Evolutionary conservation across 768 basidiomycete genomes (phyloP).

Genomic region (Mycena epipterygia): DNA sequence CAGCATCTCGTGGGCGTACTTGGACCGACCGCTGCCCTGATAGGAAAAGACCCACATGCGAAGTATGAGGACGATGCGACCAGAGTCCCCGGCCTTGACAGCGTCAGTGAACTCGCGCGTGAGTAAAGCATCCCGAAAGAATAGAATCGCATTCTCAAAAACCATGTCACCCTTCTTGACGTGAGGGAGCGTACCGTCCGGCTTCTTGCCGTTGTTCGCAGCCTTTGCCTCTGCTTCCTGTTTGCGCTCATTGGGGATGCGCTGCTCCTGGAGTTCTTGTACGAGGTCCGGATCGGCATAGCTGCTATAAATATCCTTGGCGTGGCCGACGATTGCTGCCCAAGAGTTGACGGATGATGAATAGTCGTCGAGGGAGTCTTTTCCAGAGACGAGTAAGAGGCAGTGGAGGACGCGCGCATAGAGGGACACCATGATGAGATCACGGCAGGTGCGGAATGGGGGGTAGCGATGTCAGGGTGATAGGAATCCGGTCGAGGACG

Average conservation of each 20-base stretch:
- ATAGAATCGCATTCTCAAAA: conserved; percentile 44
- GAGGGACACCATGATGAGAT: conserved; percentile 46
- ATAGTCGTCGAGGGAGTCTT: conserved; percentile 24
- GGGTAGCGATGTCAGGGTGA: conserved; percentile 43
- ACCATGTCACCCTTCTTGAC: conserved; percentile 37
- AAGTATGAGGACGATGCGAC: conserved; percentile 40
- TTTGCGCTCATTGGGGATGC: conserved; percentile 14
- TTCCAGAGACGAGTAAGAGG: conserved; percentile 37
- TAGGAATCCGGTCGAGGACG: conserved; percentile 40
- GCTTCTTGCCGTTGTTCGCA: background rate
- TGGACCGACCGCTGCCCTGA: conserved; percentile 43
- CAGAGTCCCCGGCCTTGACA: conserved; percentile 47
- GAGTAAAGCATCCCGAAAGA: conserved; percentile 43
- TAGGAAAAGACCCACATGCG: conserved; percentile 39
- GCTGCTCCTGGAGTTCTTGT: conserved; percentile 30
- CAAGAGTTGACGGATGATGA: conserved; percentile 1
- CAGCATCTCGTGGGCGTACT: conserved; percentile 49
- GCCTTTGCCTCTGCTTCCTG: conserved; percentile 1
- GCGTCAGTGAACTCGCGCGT: conserved; percentile 44
- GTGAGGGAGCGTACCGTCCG: background rate
- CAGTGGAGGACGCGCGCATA: conserved; percentile 45
- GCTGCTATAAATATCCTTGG: background rate
- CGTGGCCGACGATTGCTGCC: conserved; percentile 3
- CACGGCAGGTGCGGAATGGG: conserved; percentile 45
- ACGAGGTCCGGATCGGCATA: conserved; percentile 25